Percentiles rank a stretch among this genome's conserved stretches.
Evolutionary conservation across 1,284 basidiomycete species (phyloP).

Genomic region (Megacollybia platyphylla): DNA sequence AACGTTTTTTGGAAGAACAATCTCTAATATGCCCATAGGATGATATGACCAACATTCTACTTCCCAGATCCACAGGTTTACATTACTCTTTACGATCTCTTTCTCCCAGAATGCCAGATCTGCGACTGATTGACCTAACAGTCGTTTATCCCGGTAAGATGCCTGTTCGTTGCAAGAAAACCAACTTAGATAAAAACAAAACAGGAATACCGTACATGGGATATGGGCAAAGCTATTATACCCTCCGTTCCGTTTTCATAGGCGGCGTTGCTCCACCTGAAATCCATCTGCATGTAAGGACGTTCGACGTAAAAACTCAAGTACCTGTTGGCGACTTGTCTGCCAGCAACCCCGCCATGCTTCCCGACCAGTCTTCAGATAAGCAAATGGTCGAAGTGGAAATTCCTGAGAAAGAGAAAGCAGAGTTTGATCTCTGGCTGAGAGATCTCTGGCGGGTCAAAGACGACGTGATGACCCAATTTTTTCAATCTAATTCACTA

Average conservation of each 20-base stretch:
- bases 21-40: constrained; percentile 27
- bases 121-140: constrained; percentile 83
- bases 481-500: constrained; percentile 37
- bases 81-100: constrained; percentile 79
- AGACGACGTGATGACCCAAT: constrained; percentile 61
- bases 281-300: constrained; percentile 77
- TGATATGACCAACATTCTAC: constrained; percentile 69
- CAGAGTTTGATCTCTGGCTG: constrained; percentile 77
- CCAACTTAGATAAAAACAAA: not conserved
- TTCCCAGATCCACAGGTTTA: constrained; percentile 87
- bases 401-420: constrained; percentile 56
- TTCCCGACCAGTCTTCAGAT: constrained; percentile 10
- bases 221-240: constrained; percentile 80
- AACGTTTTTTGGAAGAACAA: not conserved
- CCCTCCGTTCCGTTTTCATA: constrained; percentile 81
- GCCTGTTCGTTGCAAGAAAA: not conserved
- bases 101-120: constrained; percentile 59
- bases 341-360: constrained; percentile 17
- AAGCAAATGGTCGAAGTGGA: constrained; percentile 35
- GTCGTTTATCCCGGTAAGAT: constrained; percentile 75
- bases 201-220: constrained; percentile 44
- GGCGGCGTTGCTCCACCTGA: constrained; percentile 73
- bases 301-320: constrained; percentile 53
- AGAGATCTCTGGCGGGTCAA: constrained; percentile 74
- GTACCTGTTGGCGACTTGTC: constrained; percentile 56